Base-by-base conservation (phyloP, 768 basidiomycete genomes). In the Agrocybe praecox region DNA sequence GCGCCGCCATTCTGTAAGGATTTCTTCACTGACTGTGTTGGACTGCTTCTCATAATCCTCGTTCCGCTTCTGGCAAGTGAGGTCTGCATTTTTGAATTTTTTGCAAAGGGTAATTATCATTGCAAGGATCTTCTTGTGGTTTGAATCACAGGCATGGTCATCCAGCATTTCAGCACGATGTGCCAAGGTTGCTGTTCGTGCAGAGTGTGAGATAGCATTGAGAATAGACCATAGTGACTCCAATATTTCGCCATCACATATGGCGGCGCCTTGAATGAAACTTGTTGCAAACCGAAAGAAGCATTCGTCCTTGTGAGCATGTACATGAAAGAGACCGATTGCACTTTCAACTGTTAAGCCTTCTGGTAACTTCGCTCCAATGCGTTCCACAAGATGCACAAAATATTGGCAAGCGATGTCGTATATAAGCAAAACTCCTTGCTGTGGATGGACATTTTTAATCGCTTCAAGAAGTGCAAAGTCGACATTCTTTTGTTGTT, bases 251-350 rank as follows among this genome's bases (percentile, higher is more conserved):
- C 61, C 59, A 40, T 21, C 49, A 1, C 50, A 46, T 8, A 48
- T 23, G 2, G 55, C 63, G 0, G 53, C 21, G 0, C 62, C 53
- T 0, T 55, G 52, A 18, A 68, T 62, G 10, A 65, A 67, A 0
- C 53, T 26, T 0, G 60, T 24, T 6, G 63, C 53, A 61, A 56
- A 76, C 0, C 65, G 43, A 2, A 64, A 44, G 11, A 62, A 65
- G 47, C 72, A 73, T 33, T 71, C n/a, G 0, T 62, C 50, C 9
- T 60, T 56, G 58, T 71, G 66, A 0, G 45, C 69, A 53, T 70
- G 69, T 0, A 71, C 58, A 46, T 71, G 65, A 53, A 67, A 70
- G 1, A 67, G 42, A 0, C 68, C 62, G 11, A 71, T 69, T 2
- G 58, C 65, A 0, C 33, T 46, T 0, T 59, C 45, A 1, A 70